These are phyloP conservation scores for Plasmodium gonderi DNA, from an alignment of 169 alveolate genomes.

Conservation along the genomic window DNA sequence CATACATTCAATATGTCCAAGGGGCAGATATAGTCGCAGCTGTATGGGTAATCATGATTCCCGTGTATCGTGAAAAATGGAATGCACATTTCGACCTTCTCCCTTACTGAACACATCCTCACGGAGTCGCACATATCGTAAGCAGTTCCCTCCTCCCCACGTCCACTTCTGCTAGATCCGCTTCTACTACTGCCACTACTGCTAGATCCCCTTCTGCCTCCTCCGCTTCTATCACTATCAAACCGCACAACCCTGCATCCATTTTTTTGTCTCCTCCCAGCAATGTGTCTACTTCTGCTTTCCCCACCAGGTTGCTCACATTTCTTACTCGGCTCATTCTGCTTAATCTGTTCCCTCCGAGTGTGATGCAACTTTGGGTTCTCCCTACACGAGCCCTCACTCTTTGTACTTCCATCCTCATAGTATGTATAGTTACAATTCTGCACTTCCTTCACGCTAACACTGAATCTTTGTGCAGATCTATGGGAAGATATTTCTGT, in stretches of 20 bases:
- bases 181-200: background rate
- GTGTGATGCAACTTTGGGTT: no score
- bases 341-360: no score
- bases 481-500: no score
- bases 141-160: background rate
- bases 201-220: background rate
- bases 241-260: background rate
- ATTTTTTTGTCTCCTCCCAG: background rate
- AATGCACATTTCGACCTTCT: constrained; percentile 23
- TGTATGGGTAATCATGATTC: constrained; percentile 82
- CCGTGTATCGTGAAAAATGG: constrained; percentile 79
- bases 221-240: background rate
- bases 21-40: constrained; percentile 77
- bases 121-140: background rate
- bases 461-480: no score
- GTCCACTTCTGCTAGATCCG: background rate
- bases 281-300: background rate
- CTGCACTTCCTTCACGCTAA: constrained; percentile 24
- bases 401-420: background rate
- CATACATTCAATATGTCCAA: constrained; percentile 80
- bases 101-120: constrained; percentile 2
- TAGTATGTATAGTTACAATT: constrained; percentile 26
- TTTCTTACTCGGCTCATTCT: background rate
- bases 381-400: no score
- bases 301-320: background rate